phyloP scores from a whole-genome alignment of 2,329 filamentous ascomycete genomes.

The Aaosphaeria arxii region DNA sequence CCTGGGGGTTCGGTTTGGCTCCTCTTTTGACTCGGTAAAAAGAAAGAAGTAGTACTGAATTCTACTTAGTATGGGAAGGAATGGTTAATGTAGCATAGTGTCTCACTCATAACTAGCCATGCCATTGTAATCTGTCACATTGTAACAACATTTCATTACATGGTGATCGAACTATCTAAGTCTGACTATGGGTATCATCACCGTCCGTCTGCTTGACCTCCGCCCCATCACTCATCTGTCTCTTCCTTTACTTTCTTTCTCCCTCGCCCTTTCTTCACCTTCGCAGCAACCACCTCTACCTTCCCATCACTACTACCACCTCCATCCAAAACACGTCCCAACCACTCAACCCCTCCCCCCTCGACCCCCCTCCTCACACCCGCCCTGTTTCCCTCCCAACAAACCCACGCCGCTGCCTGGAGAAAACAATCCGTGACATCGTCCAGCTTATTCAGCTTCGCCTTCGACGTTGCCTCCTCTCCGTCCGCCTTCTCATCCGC shows the following conservation, averaged over 20 bases:
- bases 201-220: no score
- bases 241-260: background rate
- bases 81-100: no score
- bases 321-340: background rate
- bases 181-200: no score
- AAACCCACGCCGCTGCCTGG: slow-evolving; percentile 73
- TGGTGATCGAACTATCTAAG: no score
- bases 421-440: slow-evolving; percentile 78
- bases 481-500: background rate
- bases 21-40: no score
- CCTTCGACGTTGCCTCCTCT: background rate
- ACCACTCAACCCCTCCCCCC: background rate
- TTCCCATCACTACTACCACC: background rate
- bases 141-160: no score
- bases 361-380: background rate
- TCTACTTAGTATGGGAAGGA: no score
- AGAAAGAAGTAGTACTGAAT: no score
- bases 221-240: background rate
- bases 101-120: no score
- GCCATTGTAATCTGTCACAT: no score
- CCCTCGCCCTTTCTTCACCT: no score
- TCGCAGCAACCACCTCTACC: background rate
- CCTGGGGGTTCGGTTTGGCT: no score
- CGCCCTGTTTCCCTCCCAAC: slow-evolving; percentile 66
- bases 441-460: slow-evolving; percentile 60